Conservation (phyloP, 208 protist species). For the Herpetomonas tarakana region DNA sequence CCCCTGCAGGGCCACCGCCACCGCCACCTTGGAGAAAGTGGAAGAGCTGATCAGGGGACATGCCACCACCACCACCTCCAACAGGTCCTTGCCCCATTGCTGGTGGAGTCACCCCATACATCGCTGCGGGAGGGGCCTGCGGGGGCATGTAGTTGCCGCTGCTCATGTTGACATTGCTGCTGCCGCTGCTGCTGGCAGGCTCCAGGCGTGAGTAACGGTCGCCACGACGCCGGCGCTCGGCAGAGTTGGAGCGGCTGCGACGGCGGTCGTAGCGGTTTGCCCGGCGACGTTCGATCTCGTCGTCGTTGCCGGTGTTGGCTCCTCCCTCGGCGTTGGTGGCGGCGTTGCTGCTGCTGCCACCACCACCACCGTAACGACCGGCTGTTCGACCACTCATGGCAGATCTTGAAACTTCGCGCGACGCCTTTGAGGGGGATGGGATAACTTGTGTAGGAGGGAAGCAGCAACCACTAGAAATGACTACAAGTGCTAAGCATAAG, state of each 20-base stretch:
- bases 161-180: background rate
- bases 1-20: background rate
- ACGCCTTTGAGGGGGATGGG: no score
- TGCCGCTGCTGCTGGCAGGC: background rate
- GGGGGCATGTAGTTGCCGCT: background rate
- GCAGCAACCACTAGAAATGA: no score
- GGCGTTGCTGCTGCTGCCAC: background rate
- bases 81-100: no score
- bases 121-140: background rate
- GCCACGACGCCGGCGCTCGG: constrained; percentile 2
- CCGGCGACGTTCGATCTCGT: background rate
- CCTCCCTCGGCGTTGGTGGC: constrained; percentile 4
- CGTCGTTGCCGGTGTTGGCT: background rate
- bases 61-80: background rate
- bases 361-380: constrained; percentile 1
- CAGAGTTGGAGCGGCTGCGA: background rate
- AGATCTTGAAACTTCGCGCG: background rate
- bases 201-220: constrained; percentile 16
- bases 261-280: constrained; percentile 5
- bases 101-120: no score
- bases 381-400: background rate
- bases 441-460: no score
- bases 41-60: background rate
- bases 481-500: no score
- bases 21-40: background rate